A percentile compares a stretch with the other conserved stretches of the same genome.
Evolutionary conservation across 768 basidiomycete species (phyloP).

Genomic region (Lactarius deliciosus): DNA sequence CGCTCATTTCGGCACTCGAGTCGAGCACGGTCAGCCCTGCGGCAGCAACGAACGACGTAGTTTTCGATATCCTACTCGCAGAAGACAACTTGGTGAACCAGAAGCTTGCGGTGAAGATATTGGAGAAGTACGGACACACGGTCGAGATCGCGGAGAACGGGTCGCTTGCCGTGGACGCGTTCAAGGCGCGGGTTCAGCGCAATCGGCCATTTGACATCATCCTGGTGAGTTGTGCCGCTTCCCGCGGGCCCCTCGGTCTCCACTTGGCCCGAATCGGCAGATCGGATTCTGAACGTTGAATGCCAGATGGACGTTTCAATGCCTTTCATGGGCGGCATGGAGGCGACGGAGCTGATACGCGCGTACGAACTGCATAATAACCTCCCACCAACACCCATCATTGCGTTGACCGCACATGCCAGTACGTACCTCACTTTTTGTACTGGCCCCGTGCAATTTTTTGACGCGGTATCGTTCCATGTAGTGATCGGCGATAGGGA

Average conservation of each 20-base stretch:
- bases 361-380: slow-evolving; percentile 74
- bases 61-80: slow-evolving; percentile 91
- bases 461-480: slow-evolving; percentile 19
- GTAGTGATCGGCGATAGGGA: slow-evolving; percentile 88
- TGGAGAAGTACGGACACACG: slow-evolving; percentile 93
- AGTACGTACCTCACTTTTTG: slow-evolving; percentile 53
- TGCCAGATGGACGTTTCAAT: slow-evolving; percentile 94
- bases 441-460: slow-evolving; percentile 11
- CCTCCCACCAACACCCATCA: slow-evolving; percentile 80
- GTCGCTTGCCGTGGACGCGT: slow-evolving; percentile 87
- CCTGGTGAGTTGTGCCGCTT: slow-evolving; percentile 54
- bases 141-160: slow-evolving; percentile 99
- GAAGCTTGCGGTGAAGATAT: slow-evolving; percentile 93
- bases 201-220: slow-evolving; percentile 87
- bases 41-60: slow-evolving; percentile 78
- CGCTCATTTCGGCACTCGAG: slow-evolving; percentile 91
- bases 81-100: slow-evolving; percentile 97
- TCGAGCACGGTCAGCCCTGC: slow-evolving; percentile 91
- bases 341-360: slow-evolving; percentile 91
- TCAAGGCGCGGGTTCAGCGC: slow-evolving; percentile 72
- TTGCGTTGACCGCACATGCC: slow-evolving; percentile 96
- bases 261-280: slow-evolving; percentile 1
- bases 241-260: slow-evolving; percentile 1
- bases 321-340: slow-evolving; percentile 99
- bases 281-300: background rate